Evolutionary conservation across 1,284 basidiomycete genomes (phyloP).

Genomic region (Peniophora sp.): DNA sequence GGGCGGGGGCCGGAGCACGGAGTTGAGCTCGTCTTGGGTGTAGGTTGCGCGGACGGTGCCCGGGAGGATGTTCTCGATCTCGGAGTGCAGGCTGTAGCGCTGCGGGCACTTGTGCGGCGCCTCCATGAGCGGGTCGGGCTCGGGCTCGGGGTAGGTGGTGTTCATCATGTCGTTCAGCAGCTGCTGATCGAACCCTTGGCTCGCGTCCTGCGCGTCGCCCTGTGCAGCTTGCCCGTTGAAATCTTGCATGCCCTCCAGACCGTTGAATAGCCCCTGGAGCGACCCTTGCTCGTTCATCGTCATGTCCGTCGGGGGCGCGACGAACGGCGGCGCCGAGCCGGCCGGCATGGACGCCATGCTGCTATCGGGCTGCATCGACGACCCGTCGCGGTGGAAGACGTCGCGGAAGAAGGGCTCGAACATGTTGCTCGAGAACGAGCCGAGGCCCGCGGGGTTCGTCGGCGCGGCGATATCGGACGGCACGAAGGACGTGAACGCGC

Average conservation of each 20-base stretch:
- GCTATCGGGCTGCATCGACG: not conserved
- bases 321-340: not conserved
- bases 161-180: conserved; percentile 11
- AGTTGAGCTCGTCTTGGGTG: conserved; percentile 5
- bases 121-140: not conserved
- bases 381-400: conserved; percentile 3
- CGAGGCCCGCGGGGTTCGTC: conserved; percentile 1
- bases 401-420: conserved; percentile 15
- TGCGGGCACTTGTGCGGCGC: not conserved
- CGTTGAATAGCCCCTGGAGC: not conserved
- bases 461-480: conserved; percentile 9
- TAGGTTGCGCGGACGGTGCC: conserved; percentile 4
- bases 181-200: conserved; percentile 3
- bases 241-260: not conserved
- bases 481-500: conserved; percentile 8
- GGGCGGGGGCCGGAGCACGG: not conserved
- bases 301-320: not conserved
- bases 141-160: conserved; percentile 4
- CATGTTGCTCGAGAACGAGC: conserved; percentile 9
- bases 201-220: not conserved
- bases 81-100: not conserved
- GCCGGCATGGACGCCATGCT: not conserved
- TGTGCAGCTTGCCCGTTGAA: not conserved
- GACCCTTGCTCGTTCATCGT: not conserved
- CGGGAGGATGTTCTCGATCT: not conserved